phyloP scores from a whole-genome alignment of 352 stramenopile genomes.

The Nothophytophthora sp. region DNA sequence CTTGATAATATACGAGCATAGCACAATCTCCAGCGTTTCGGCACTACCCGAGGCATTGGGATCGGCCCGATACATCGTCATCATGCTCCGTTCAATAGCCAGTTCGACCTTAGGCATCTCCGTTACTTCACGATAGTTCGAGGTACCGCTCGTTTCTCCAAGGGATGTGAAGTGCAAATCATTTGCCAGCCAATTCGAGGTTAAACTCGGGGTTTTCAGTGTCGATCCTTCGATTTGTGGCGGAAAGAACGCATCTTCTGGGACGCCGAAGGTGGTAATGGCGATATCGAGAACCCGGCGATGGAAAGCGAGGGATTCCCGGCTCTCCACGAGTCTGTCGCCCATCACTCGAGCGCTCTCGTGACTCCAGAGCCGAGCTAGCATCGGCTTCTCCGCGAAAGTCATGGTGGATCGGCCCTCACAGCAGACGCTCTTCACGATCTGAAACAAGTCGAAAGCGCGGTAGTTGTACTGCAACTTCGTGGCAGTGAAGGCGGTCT shows the following conservation, averaged over 20 bases:
- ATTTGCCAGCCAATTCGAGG: conserved; percentile 42
- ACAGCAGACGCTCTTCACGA: conserved; percentile 50
- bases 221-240: conserved; percentile 4
- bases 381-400: conserved; percentile 42
- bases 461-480: conserved; percentile 66
- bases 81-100: conserved; percentile 58
- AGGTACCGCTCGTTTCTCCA: conserved; percentile 40
- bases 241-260: conserved; percentile 41
- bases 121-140: conserved; percentile 53
- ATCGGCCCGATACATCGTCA: conserved; percentile 42
- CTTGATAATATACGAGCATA: conserved; percentile 57
- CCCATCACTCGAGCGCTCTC: conserved; percentile 56
- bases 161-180: conserved; percentile 63
- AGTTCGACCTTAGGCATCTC: conserved; percentile 56
- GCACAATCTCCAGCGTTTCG: conserved; percentile 47
- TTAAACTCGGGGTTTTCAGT: conserved; percentile 18
- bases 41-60: background rate
- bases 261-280: conserved; percentile 41
- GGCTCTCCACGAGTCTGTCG: conserved; percentile 43
- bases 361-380: conserved; percentile 76
- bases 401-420: conserved; percentile 29
- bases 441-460: conserved; percentile 36
- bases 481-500: conserved; percentile 7
- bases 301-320: conserved; percentile 43
- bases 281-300: conserved; percentile 47